phyloP scores from a whole-genome alignment of 352 stramenopile species.

The Pythium aphanidermatum region DNA sequence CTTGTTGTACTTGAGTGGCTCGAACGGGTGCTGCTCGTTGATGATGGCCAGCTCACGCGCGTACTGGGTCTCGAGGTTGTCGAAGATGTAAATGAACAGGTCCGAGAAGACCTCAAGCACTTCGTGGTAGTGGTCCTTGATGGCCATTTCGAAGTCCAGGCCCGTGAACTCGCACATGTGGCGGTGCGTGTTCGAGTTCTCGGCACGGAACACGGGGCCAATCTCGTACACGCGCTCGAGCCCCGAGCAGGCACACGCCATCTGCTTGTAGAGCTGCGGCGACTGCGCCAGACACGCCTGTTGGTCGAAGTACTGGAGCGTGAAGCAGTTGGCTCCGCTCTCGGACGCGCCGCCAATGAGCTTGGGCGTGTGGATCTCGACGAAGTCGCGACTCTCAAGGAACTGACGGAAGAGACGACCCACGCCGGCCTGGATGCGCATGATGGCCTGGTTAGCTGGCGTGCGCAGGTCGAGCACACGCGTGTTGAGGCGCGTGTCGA shows the following conservation, averaged over 20 bases:
- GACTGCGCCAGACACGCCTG: conserved; percentile 95
- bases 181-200: conserved; percentile 98
- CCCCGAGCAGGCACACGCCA: conserved; percentile 95
- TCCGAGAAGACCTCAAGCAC: conserved; percentile 96
- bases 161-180: conserved; percentile 99
- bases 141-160: conserved; percentile 99
- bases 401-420: conserved; percentile 97
- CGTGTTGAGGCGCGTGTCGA: conserved; percentile 95
- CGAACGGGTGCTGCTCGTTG: conserved; percentile 96
- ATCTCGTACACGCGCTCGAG: conserved; percentile 99
- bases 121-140: conserved; percentile 99
- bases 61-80: conserved; percentile 94
- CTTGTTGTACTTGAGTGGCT: conserved; percentile 95
- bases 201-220: conserved; percentile 98
- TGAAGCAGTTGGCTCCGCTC: conserved; percentile 98
- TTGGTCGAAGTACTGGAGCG: conserved; percentile 98
- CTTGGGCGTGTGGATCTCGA: conserved; percentile 99
- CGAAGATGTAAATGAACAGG: conserved; percentile 99
- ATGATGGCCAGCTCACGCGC: conserved; percentile 94
- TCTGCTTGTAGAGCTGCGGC: conserved; percentile 99
- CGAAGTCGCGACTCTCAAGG: conserved; percentile 92
- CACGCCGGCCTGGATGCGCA: conserved; percentile 96
- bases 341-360: conserved; percentile 96
- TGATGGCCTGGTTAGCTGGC: conserved; percentile 98
- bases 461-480: conserved; percentile 96